Base-by-base conservation (phyloP, 176 grass and related monocot species). In the Lolium multiflorum region DNA sequence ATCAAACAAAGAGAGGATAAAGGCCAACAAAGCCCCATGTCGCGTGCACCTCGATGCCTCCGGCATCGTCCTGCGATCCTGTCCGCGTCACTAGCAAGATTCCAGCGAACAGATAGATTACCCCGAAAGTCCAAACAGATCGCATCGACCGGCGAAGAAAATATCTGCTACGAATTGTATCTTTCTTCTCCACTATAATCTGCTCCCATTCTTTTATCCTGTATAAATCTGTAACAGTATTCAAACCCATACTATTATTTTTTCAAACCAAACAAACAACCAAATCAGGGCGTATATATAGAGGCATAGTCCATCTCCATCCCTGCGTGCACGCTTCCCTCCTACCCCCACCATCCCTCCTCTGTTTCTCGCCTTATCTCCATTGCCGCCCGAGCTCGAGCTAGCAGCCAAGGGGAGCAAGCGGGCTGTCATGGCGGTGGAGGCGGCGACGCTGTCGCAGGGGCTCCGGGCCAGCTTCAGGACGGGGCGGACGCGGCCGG, bases 401-500 rank as follows among this genome's bases (percentile, higher is more conserved):
- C 9, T 28, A 55, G 26, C 15, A 13, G 6, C 39, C 22, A 8
- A 9, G 9, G 21, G 22, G 14, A 7, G 71, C 4, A 48, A 1
- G 47, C 3, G 75, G 0, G 73, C 5, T 18, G 17, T 39, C 48
- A 22, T 39, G 31, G 48, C 41, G 59, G 51, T 20, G 12, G 64
- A 10, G 76, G 71, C 24, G 77, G 90, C 87, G 55, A 89, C 17
- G 76, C 6, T 77, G 75, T 80, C 58, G 80, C 82, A 76, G 84
- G 89, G 64, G 55, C 81, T 99, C 64, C 80, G 87, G 20, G 66
- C 51, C 35, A 85, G 66, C 84, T 97, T 96, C 84, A 15, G 17
- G 82, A 11, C 87, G 8, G 97, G 94, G 49, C 84, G 76, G 86
- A 97, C 97, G 87, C 83, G 84, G 48, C 52, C 80, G 31, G 66